Conservation (phyloP, 495 filamentous ascomycete genomes). For the Annulohypoxylon maeteangense region DNA sequence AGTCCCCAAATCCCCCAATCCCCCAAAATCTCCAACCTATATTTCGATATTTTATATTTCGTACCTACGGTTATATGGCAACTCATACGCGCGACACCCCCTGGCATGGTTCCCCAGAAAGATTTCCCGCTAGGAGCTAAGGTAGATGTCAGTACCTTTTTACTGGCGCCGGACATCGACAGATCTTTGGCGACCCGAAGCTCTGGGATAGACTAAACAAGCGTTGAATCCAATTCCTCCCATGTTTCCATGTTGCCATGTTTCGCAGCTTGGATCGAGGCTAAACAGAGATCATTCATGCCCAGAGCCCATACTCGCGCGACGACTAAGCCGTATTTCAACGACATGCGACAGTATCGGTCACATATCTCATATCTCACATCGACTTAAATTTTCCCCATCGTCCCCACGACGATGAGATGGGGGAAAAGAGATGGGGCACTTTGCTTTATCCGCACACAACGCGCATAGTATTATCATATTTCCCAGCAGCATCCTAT, state of each 20-base stretch:
- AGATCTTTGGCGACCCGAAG: slow-evolving; percentile 50
- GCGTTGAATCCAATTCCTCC: slow-evolving; percentile 48
- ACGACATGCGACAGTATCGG: slow-evolving; percentile 31
- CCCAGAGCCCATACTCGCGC: slow-evolving; percentile 29
- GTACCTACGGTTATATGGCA: slow-evolving; percentile 28
- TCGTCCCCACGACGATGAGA: slow-evolving; percentile 4
- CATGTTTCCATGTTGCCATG: slow-evolving; percentile 23
- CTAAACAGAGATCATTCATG: slow-evolving; percentile 43
- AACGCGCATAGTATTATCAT: slow-evolving; percentile 8
- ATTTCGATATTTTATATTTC: slow-evolving; percentile 31
- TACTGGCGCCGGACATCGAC: slow-evolving; percentile 41
- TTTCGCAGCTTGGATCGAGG: slow-evolving; percentile 43
- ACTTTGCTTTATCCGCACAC: slow-evolving; percentile 11
- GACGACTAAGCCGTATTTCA: slow-evolving; percentile 39
- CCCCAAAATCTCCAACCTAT: slow-evolving; percentile 9
- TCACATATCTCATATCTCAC: slow-evolving; percentile 18
- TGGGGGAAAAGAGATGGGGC: slow-evolving; percentile 1
- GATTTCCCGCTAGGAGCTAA: slow-evolving; percentile 51
- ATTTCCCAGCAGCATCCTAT: slow-evolving; percentile 20
- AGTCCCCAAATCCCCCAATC: neutral
- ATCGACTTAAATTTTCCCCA: neutral
- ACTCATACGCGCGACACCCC: slow-evolving; percentile 11
- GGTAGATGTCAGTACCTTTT: slow-evolving; percentile 48
- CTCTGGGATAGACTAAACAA: slow-evolving; percentile 51
- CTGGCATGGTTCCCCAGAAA: slow-evolving; percentile 48